Conservation (phyloP, 2,329 filamentous ascomycete genomes). For the Fusarium miscanthi region DNA sequence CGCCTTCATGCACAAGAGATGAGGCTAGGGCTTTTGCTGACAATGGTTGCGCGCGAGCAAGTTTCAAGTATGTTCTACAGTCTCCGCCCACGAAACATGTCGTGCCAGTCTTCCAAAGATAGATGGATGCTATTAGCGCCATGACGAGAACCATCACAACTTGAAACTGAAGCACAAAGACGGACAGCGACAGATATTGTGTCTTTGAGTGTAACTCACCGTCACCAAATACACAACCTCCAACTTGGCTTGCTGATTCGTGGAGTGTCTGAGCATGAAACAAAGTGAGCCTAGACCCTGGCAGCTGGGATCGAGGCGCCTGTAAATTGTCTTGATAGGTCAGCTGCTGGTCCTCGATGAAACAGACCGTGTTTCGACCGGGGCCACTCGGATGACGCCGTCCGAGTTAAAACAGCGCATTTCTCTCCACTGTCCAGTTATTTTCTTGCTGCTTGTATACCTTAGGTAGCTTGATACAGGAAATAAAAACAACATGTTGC, state of each 20-base stretch:
- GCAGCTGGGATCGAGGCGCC: constrained; percentile 39
- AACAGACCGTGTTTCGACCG: constrained; percentile 46
- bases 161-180: constrained; percentile 26
- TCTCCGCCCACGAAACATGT: constrained; percentile 9
- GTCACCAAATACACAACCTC: constrained; percentile 9
- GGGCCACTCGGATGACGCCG: constrained; percentile 38
- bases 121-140: background rate
- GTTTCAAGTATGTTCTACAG: constrained; percentile 19
- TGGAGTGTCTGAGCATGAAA: constrained; percentile 41
- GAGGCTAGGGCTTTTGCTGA: constrained; percentile 28
- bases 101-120: constrained; percentile 11
- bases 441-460: background rate
- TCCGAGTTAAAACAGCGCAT: constrained; percentile 29
- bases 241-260: constrained; percentile 32
- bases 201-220: constrained; percentile 1
- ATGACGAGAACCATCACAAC: constrained; percentile 1
- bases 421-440: background rate
- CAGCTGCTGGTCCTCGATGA: constrained; percentile 39
- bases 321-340: constrained; percentile 43
- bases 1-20: constrained; percentile 27
- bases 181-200: constrained; percentile 18
- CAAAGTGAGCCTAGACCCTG: constrained; percentile 43
- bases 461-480: background rate
- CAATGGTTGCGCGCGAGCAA: background rate
- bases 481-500: background rate